Base-by-base conservation (phyloP, 257 asterid genomes). In the Solanum bukasovii region DNA sequence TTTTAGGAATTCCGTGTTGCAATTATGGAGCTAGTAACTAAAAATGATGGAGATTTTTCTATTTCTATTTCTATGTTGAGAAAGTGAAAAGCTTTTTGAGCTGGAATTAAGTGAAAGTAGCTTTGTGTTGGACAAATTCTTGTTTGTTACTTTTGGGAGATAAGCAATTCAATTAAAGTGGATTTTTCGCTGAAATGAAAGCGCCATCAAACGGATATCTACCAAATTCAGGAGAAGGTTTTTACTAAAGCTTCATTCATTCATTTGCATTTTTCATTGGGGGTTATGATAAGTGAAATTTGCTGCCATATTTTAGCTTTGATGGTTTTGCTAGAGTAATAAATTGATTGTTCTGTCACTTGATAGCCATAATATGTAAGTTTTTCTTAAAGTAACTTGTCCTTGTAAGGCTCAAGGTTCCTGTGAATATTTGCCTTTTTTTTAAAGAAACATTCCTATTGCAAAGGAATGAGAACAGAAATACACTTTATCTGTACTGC, bases 211-310 rank as follows among this genome's bases (percentile, higher is more conserved):
- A 88, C 88, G 99, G 96, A 72, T 95, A 91, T 90, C 83, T 92
- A 90, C 90, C 95, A 87, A 96, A 94, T 93, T 88, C 99, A 70
- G 97, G 90, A 73, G 98, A 97, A 94, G 98, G 99, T 95, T 11
- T 65, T 65, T n/a, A 65, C 8, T n/a, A 65, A 11, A 65, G 68
- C 49, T 74, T 86, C 34, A 85, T 12, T 83, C 31, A 73, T 73
- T 89, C 84, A 63, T 9, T 61, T n/a, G 13, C 81, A 73, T 85
- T 85, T 44, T 10, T 71, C 78, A 31, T 71, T 20, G 12, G 25
- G 14, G 25, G 13, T 18, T 72, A 72, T 72, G 38, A 72, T 8
- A 34, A 31, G 27, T 34, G 81, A 33, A 33, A 72, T 33, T 72
- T 33, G 7, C 44, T 72, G 25, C 25, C 81, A 34, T 73, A 20